Percentiles rank a stretch among this genome's conserved stretches.
phyloP scores from a whole-genome alignment of 352 stramenopile genomes.

The Phytophthora boehmeriae region DNA sequence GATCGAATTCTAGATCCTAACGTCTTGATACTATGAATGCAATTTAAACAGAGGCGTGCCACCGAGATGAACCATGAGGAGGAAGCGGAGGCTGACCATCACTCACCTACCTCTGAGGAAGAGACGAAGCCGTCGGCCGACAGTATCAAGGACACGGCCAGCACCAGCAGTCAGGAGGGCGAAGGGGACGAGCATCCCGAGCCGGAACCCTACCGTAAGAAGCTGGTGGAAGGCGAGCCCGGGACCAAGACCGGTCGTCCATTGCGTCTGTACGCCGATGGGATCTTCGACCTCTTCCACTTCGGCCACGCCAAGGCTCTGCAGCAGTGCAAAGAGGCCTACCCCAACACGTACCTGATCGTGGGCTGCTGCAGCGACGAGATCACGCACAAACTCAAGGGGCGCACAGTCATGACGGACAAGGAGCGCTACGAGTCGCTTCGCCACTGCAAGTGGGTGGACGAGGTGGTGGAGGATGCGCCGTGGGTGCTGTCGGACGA shows the following conservation, averaged over 20 bases:
- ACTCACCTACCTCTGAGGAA: slow-evolving; percentile 15
- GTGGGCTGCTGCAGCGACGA: slow-evolving; percentile 90
- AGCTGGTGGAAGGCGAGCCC: slow-evolving; percentile 65
- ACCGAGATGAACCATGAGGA: slow-evolving; percentile 46
- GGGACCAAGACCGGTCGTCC: slow-evolving; percentile 77
- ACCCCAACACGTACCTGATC: slow-evolving; percentile 85
- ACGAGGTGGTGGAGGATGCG: slow-evolving; percentile 88
- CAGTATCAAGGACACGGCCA: slow-evolving; percentile 21
- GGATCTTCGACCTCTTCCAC: slow-evolving; percentile 91
- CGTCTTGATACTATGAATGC: slow-evolving; percentile 19
- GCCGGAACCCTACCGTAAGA: slow-evolving; percentile 64
- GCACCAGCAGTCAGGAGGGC: slow-evolving; percentile 32
- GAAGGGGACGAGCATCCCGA: slow-evolving; percentile 39
- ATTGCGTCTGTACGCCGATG: slow-evolving; percentile 86
- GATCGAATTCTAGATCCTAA: background rate
- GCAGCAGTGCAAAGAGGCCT: slow-evolving; percentile 88
- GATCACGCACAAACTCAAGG: slow-evolving; percentile 88
- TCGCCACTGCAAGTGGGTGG: slow-evolving; percentile 88
- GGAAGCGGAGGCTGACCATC: slow-evolving; percentile 34
- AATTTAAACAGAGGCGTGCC: slow-evolving; percentile 37
- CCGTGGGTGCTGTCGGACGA: slow-evolving; percentile 87
- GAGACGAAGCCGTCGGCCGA: slow-evolving; percentile 17
- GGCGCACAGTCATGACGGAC: slow-evolving; percentile 88
- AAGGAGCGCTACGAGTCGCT: slow-evolving; percentile 87
- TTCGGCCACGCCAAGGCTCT: slow-evolving; percentile 88